A percentile compares a stretch with the other conserved stretches of the same genome.
Evolutionary conservation across 2,329 filamentous ascomycete species (phyloP).

Genomic region (Verticillium klebahnii): DNA sequence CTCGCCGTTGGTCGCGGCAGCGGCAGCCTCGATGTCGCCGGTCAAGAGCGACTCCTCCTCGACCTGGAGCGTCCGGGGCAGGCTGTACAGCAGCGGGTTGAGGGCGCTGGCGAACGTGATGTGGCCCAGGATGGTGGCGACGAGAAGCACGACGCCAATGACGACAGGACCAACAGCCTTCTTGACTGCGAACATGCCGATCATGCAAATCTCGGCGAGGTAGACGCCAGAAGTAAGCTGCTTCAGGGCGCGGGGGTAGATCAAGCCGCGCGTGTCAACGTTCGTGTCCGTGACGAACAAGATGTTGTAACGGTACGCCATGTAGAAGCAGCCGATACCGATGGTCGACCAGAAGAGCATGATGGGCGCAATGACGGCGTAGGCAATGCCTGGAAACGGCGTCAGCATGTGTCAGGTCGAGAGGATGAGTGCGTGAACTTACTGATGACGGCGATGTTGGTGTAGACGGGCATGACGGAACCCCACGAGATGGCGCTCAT

Average conservation of each 20-base stretch:
- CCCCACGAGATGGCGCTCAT: conserved; percentile 72
- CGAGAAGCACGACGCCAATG: conserved; percentile 68
- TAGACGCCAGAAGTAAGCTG: conserved; percentile 81
- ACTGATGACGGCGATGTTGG: conserved; percentile 69
- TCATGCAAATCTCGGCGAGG: conserved; percentile 71
- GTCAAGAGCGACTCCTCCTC: conserved; percentile 29
- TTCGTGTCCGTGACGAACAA: conserved; percentile 74
- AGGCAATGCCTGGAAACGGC: conserved; percentile 54
- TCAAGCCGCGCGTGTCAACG: conserved; percentile 83
- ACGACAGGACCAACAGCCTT: conserved; percentile 64
- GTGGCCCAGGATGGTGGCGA: conserved; percentile 76
- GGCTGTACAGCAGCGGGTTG: conserved; percentile 64
- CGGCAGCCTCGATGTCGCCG: conserved; percentile 6
- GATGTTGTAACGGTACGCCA: conserved; percentile 82
- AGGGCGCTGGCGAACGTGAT: conserved; percentile 66
- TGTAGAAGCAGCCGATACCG: conserved; percentile 74
- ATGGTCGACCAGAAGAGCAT: conserved; percentile 76
- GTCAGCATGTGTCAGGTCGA: conserved; percentile 13
- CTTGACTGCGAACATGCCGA: conserved; percentile 75
- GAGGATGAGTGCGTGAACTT: conserved; percentile 13
- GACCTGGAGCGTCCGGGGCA: conserved; percentile 58
- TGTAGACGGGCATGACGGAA: conserved; percentile 69
- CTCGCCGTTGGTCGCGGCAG: neutral
- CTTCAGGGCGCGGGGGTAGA: conserved; percentile 84
- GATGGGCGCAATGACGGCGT: conserved; percentile 78